phyloP scores from a whole-genome alignment of 768 basidiomycete genomes.

The Lepiota brunneoincarnata region DNA sequence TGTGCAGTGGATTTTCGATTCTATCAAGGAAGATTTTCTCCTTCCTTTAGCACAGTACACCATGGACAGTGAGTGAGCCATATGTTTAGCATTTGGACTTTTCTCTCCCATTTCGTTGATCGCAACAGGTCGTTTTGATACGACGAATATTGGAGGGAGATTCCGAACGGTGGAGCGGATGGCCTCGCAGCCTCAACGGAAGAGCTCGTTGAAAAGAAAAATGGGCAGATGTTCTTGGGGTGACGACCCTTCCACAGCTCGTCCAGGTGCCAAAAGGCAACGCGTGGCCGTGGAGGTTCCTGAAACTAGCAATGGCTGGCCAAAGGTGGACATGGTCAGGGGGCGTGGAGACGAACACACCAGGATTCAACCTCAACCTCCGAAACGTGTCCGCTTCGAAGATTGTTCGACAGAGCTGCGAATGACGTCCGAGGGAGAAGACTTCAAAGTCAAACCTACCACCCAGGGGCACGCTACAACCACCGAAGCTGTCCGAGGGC shows the following conservation, averaged over 20 bases:
- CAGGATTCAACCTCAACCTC: neutral
- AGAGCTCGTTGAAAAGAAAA: neutral
- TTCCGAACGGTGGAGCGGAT: neutral
- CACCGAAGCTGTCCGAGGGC: neutral
- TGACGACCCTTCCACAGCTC: neutral
- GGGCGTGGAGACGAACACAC: neutral
- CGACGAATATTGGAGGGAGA: neutral
- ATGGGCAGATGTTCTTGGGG: neutral
- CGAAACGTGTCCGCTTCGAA: slow-evolving; percentile 1
- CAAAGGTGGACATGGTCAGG: neutral
- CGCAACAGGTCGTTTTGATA: neutral
- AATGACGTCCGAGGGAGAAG: neutral
- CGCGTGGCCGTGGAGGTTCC: neutral
- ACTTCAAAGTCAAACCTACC: neutral
- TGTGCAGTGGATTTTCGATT: slow-evolving; percentile 4
- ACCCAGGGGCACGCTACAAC: neutral
- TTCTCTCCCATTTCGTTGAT: neutral
- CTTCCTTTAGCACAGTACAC: neutral
- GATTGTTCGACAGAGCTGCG: neutral
- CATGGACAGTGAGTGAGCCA: neutral
- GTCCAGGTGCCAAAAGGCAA: neutral
- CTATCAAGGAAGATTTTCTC: neutral
- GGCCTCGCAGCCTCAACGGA: neutral
- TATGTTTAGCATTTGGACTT: too few relatives aligned
- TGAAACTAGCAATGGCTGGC: neutral